Conservation (phyloP, 345 rosid species). For the Bruguiera gymnorhiza region DNA sequence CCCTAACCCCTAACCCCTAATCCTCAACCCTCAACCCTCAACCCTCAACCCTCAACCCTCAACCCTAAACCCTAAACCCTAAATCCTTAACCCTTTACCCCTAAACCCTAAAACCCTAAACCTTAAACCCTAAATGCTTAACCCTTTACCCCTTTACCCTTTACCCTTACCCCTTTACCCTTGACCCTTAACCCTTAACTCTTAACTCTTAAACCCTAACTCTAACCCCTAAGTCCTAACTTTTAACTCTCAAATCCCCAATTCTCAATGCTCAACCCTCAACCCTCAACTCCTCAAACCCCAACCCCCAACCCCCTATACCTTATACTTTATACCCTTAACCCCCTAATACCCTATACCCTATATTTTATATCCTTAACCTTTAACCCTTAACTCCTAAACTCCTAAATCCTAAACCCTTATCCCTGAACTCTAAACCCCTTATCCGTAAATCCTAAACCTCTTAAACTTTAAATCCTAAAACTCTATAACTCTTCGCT, state of each 20-base stretch:
- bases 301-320: slow-evolving; percentile 21
- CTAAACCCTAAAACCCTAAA: background rate
- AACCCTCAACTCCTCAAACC: slow-evolving; percentile 6
- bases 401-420: slow-evolving; percentile 24
- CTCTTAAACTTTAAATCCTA: slow-evolving; percentile 20
- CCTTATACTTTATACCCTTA: slow-evolving; percentile 20
- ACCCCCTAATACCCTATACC: slow-evolving; percentile 16
- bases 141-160: too few relatives aligned
- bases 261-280: too few relatives aligned
- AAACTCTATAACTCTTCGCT: slow-evolving; percentile 16
- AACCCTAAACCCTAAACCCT: slow-evolving; percentile 10
- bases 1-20: too few relatives aligned
- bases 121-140: too few relatives aligned
- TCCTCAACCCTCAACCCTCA: too few relatives aligned
- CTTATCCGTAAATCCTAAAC: slow-evolving; percentile 25
- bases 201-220: too few relatives aligned
- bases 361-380: slow-evolving; percentile 17
- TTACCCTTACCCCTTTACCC: too few relatives aligned
- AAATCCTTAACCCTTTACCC: slow-evolving; percentile 12
- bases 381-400: slow-evolving; percentile 16
- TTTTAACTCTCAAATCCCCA: slow-evolving; percentile 12
- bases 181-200: too few relatives aligned
- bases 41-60: too few relatives aligned
- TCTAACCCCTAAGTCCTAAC: too few relatives aligned
- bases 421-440: slow-evolving; percentile 15